Evolutionary conservation across 2,329 filamentous ascomycete genomes (phyloP).

Genomic region (Colletotrichum acutatum): DNA sequence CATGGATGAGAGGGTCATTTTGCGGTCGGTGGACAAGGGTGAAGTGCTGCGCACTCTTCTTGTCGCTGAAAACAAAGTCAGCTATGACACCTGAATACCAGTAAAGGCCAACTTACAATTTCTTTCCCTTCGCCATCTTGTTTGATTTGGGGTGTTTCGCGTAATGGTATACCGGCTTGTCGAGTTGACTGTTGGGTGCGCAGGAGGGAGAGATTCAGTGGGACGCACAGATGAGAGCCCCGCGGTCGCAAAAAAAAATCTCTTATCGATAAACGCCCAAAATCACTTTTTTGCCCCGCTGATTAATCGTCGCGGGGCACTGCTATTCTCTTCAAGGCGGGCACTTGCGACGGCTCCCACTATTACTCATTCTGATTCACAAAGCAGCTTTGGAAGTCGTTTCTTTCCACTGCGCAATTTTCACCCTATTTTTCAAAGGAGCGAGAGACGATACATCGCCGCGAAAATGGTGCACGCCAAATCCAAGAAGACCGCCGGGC

Average conservation of each 20-base stretch:
- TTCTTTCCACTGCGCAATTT: constrained; percentile 12
- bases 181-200: background rate
- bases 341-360: constrained; percentile 31
- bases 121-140: constrained; percentile 79
- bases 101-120: constrained; percentile 60
- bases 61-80: constrained; percentile 65
- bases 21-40: constrained; percentile 95
- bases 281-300: constrained; percentile 40
- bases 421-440: background rate
- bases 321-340: constrained; percentile 35
- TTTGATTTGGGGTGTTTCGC: background rate
- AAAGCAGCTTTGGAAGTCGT: constrained; percentile 20
- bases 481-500: constrained; percentile 92
- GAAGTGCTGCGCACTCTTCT: constrained; percentile 93
- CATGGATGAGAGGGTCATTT: constrained; percentile 97
- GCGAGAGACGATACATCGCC: background rate
- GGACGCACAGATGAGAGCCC: constrained; percentile 13
- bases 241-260: constrained; percentile 32
- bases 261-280: constrained; percentile 35
- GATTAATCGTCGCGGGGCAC: constrained; percentile 39
- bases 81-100: background rate
- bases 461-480: constrained; percentile 75
- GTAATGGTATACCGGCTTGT: background rate
- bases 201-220: background rate
- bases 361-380: constrained; percentile 34